These are phyloP conservation scores for Brachypodium distachyon DNA, from an alignment of 202 grass and related monocot genomes.

Conservation along the genomic window DNA sequence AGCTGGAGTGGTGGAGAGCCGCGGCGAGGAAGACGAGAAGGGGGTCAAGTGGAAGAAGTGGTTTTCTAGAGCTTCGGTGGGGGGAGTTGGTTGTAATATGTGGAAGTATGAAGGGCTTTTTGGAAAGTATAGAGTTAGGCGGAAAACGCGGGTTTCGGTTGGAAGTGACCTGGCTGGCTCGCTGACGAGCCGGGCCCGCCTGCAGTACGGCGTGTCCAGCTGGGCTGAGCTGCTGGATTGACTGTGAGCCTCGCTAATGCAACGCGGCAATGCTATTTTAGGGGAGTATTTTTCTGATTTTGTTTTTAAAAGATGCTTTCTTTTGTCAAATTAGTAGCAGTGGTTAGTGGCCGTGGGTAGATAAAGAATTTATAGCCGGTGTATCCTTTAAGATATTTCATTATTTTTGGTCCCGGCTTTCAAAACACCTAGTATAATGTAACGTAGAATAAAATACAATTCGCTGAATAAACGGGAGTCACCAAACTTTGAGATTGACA, in stretches of 20 bases:
- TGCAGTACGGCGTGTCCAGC: not conserved
- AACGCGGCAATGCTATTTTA: not conserved
- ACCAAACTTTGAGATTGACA: too few relatives aligned
- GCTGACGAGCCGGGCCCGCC: constrained; percentile 6
- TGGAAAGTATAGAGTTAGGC: not conserved
- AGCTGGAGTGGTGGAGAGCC: not conserved
- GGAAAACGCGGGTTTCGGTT: constrained; percentile 17
- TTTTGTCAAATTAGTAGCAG: too few relatives aligned
- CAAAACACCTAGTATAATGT: too few relatives aligned
- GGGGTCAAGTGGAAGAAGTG: constrained; percentile 27
- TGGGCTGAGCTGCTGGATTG: constrained; percentile 33
- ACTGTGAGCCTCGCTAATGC: not conserved
- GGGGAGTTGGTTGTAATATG: not conserved
- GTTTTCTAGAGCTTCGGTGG: not conserved
- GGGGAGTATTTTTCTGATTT: not conserved
- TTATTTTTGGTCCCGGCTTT: too few relatives aligned
- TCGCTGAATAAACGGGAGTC: too few relatives aligned
- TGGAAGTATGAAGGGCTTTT: accelerated
- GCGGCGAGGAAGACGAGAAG: constrained; percentile 15
- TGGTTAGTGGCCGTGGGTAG: too few relatives aligned
- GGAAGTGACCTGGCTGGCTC: constrained; percentile 2
- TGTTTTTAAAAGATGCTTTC: too few relatives aligned
- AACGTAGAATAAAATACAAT: too few relatives aligned
- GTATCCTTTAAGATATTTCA: too few relatives aligned
- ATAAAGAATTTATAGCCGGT: too few relatives aligned